A percentile compares a stretch with the other conserved stretches of the same genome.
phyloP scores from a whole-genome alignment of 768 basidiomycete species.

The Astraeus odoratus region DNA sequence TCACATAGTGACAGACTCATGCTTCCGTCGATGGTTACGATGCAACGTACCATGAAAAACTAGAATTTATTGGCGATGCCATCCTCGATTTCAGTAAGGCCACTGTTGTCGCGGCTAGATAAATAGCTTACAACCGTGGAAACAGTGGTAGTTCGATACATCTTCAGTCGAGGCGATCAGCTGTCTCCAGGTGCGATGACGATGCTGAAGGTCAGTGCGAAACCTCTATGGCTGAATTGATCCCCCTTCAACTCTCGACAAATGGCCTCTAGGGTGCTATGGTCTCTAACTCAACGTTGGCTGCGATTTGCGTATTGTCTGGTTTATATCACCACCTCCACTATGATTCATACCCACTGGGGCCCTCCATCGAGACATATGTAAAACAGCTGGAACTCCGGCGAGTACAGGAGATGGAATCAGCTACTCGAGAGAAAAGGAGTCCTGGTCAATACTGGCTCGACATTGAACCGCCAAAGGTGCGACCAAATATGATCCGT shows the following conservation, averaged over 20 bases:
- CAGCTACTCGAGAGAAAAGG: slow-evolving; percentile 43
- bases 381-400: slow-evolving; percentile 38
- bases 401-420: slow-evolving; percentile 39
- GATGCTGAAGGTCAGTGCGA: slow-evolving; percentile 54
- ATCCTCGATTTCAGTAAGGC: slow-evolving; percentile 77
- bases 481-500: no score
- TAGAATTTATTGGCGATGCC: slow-evolving; percentile 85
- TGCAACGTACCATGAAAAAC: slow-evolving; percentile 58
- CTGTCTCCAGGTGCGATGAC: slow-evolving; percentile 74
- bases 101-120: background rate
- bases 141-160: slow-evolving; percentile 66
- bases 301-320: slow-evolving; percentile 65
- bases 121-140: slow-evolving; percentile 1
- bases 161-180: slow-evolving; percentile 55
- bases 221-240: background rate
- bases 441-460: slow-evolving; percentile 71
- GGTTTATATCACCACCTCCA: slow-evolving; percentile 59
- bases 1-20: slow-evolving; percentile 51
- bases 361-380: slow-evolving; percentile 48
- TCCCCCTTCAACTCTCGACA: background rate
- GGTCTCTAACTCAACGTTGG: slow-evolving; percentile 77
- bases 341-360: slow-evolving; percentile 48
- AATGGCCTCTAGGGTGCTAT: slow-evolving; percentile 55
- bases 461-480: slow-evolving; percentile 74
- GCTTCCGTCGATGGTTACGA: slow-evolving; percentile 51